Percentiles rank a stretch among this genome's conserved stretches.
Conservation (phyloP, 768 basidiomycete genomes). For the Pleurotus tuoliensis region DNA sequence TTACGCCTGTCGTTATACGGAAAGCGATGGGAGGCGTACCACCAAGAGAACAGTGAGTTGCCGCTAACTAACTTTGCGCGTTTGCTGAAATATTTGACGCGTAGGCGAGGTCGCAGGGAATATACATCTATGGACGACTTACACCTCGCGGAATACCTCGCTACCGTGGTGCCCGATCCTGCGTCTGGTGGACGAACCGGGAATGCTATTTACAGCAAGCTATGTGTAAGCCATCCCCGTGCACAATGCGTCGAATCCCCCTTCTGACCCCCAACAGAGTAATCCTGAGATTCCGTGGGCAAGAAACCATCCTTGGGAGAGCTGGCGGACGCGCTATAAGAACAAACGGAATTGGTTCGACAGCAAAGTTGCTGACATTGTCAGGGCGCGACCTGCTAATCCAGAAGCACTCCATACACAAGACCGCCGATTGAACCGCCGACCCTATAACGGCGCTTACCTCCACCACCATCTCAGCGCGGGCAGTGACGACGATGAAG, state of each 20-base stretch:
- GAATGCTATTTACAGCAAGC: constrained; percentile 25
- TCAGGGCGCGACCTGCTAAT: constrained; percentile 3
- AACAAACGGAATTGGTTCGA: constrained; percentile 32
- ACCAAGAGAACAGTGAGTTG: neutral
- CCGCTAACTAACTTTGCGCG: neutral
- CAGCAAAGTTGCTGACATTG: constrained; percentile 25
- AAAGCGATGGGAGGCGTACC: constrained; percentile 17
- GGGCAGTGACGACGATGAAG: neutral
- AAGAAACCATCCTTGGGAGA: constrained; percentile 36
- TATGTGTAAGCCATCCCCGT: constrained; percentile 18
- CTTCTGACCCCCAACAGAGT: constrained; percentile 13
- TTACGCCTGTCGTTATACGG: constrained; percentile 3
- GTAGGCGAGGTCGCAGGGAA: constrained; percentile 14
- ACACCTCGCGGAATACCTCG: constrained; percentile 32
- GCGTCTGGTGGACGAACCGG: constrained; percentile 37
- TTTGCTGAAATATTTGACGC: neutral
- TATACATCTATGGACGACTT: constrained; percentile 38
- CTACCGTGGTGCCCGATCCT: constrained; percentile 29
- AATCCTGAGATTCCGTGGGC: constrained; percentile 33
- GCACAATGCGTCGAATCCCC: neutral
- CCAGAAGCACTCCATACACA: neutral
- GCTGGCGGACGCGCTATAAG: constrained; percentile 48
- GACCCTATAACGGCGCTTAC: neutral
- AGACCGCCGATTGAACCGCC: neutral
- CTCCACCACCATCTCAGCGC: neutral